These are phyloP conservation scores for Tetrahymena borealis DNA, from an alignment of 73 alveolate species.

Conservation along the genomic window DNA sequence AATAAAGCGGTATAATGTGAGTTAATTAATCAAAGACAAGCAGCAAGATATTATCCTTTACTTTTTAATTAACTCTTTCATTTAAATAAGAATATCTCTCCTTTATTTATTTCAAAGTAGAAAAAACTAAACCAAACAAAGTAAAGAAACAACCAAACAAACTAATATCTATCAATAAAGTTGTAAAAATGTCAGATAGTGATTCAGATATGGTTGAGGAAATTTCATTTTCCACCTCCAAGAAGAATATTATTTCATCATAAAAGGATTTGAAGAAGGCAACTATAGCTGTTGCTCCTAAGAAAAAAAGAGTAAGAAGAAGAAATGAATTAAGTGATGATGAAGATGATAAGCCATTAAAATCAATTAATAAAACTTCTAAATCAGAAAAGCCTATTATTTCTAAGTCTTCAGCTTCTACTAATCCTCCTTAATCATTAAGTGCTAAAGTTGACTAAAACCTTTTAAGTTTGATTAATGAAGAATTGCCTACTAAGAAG, in stretches of 20 bases:
- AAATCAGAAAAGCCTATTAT: background rate
- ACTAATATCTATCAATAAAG: background rate
- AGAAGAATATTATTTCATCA: background rate
- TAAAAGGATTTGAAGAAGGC: background rate
- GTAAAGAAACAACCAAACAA: background rate
- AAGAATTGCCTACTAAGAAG: background rate
- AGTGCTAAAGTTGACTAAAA: background rate
- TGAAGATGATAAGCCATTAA: background rate
- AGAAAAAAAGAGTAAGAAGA: background rate
- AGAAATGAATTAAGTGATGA: background rate
- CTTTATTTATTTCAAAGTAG: background rate
- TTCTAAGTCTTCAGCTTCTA: background rate
- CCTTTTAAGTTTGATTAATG: background rate
- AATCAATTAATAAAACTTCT: background rate
- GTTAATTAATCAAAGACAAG: too few relatives aligned
- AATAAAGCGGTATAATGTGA: background rate
- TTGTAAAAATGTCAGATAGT: background rate
- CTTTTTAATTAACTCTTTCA: too few relatives aligned
- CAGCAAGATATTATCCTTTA: too few relatives aligned
- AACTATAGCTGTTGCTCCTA: background rate
- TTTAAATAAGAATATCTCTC: too few relatives aligned
- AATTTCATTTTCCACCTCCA: background rate
- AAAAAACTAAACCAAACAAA: background rate
- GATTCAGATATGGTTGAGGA: background rate
- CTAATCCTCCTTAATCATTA: background rate